Evolutionary conservation across 768 basidiomycete species (phyloP), one percentile per base, ranked within the genome.

Genomic region (Crassisporium funariophilum): DNA sequence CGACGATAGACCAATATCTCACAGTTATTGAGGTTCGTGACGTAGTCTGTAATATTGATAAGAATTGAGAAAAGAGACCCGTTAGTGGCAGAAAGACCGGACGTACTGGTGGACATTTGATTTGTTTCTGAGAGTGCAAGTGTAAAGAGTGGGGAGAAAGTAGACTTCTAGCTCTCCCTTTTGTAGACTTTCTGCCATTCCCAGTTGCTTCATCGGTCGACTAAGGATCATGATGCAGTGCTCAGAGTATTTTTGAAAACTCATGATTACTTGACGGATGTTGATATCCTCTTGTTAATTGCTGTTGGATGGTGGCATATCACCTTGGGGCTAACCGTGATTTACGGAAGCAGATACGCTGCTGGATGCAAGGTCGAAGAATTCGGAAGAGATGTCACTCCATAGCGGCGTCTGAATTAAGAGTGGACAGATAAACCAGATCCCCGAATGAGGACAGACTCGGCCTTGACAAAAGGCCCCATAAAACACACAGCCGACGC

Each of bases 11-110:
- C 17, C 16, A n/a, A 16, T 27, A 15, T 47, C 74, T 57, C 50
- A 75, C 82, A 65, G 61, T 83, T 83, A 61, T 84, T 61, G 42
- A 74, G 55, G 4, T 48, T 45, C 15, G 71, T 72, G 15, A 60
- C 56, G 38, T 59, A 52, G 33, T 63, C 68, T 64, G 50, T 34
- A 24, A 38, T 49, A 36, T 19, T 16, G 37, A 43, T 46, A 20
- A 51, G 44, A 29, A 44, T 25, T 25, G 35, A 16, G 15, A 39
- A 13, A 41, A 24, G 20, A 11, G 17, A 22, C 25, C 10, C 25
- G 8, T 19, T 12, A 17, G 15, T 13, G 25, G 1, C 25, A n/a
- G 11, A 52, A 54, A 47, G 35, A 58, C 56, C 54, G n/a, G 59
- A 48, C 59, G 57, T 60, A 33, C 20, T 46, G 19, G 19, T 19